Evolutionary conservation across 2,329 filamentous ascomycete species (phyloP).

Genomic region (Seiridium cupressi): DNA sequence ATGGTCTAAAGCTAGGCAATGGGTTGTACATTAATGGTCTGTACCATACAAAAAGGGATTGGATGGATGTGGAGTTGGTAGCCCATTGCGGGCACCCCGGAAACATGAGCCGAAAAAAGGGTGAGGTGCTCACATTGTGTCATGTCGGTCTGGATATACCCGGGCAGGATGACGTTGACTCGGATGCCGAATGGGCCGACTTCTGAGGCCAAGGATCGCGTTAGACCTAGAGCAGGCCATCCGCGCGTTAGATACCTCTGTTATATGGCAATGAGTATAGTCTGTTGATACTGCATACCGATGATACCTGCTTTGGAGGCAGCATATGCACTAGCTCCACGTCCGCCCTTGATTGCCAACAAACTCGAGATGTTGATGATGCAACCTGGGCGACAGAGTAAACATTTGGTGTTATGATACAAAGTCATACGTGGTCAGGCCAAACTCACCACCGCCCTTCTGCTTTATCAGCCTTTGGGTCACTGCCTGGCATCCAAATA

Average conservation of each 20-base stretch:
- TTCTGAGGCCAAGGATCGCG: constrained; percentile 64
- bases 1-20: constrained; percentile 21
- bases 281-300: constrained; percentile 41
- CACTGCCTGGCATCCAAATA: constrained; percentile 57
- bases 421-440: background rate
- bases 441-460: constrained; percentile 21
- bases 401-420: background rate
- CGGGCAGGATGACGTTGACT: constrained; percentile 78
- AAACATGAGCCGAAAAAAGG: constrained; percentile 9
- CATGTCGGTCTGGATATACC: constrained; percentile 82
- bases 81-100: background rate
- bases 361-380: constrained; percentile 84
- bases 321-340: constrained; percentile 71
- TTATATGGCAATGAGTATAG: constrained; percentile 7
- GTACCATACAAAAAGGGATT: constrained; percentile 12
- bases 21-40: constrained; percentile 35
- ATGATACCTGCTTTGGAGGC: constrained; percentile 80
- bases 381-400: constrained; percentile 42
- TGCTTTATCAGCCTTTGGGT: constrained; percentile 44
- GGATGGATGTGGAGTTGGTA: constrained; percentile 9
- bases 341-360: constrained; percentile 66
- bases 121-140: constrained; percentile 56
- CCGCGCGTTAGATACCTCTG: constrained; percentile 11
- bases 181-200: constrained; percentile 61
- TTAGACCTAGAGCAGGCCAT: constrained; percentile 54